Base-by-base conservation (phyloP, 179 eudicot genomes). In the Patellifolia procumbens region DNA sequence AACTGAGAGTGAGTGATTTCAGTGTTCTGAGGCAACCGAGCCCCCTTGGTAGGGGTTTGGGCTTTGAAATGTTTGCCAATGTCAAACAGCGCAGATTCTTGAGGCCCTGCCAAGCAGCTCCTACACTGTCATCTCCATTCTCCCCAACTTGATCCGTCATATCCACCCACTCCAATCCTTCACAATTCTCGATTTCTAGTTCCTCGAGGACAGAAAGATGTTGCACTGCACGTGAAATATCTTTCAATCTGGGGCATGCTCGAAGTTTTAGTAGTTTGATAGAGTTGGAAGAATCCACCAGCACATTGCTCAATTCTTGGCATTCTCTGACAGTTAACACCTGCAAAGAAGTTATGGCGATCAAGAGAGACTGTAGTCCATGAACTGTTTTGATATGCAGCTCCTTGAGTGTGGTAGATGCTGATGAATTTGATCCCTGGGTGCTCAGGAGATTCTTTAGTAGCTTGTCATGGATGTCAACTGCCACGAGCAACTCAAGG, bases 61-160 rank as follows among this genome's bases (percentile, higher is more conserved):
- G 2, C 9, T 72, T 68, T 3, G 32, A 43, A 22, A 42, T 68
- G 53, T n/a, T 29, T 10, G 24, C 19, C 12, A 67, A 8, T 9
- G 20, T 39, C 32, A 67, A 67, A 19, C 29, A 24, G 10, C 24
- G 52, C 17, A 67, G 71, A 4, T 2, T 67, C 53, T 42, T 9
- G 34, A 43, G 71, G 31, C 53, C 35, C 53, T 71, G 63, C 63
- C 63, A 51, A 34, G 74, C 32, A 16, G 20, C 63, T 17, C 24
- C 22, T 34, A n/a, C 1, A 34, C 22, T 63, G 43, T n/a, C n/a
- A n/a, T n/a, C n/a, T n/a, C n/a, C n/a, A n/a, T n/a, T n/a, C n/a
- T n/a, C n/a, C n/a, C n/a, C n/a, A n/a, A n/a, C n/a, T n/a, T n/a
- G n/a, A n/a, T n/a, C n/a, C n/a, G n/a, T n/a, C n/a, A 15, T 5